Base-by-base conservation (phyloP, 2,329 filamentous ascomycete species). In the Fusarium abutilonis region DNA sequence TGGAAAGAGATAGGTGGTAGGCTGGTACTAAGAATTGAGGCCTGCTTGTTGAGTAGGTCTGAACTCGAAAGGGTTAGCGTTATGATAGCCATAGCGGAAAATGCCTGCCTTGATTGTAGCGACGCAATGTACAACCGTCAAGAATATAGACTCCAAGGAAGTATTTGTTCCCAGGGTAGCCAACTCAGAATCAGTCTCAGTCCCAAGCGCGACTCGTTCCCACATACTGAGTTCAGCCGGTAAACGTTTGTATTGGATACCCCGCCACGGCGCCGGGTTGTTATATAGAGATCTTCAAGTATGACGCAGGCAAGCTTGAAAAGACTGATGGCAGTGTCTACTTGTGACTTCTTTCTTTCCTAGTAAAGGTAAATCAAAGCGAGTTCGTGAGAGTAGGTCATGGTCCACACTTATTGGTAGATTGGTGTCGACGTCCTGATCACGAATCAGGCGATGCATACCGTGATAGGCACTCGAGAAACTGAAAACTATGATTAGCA, bases 361-460 rank as follows among this genome's bases (percentile, higher is more conserved):
- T 1, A 68, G 70, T 6, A 71, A 21, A 15, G 69, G 69, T 14
- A 71, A 72, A 1, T 63, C 51, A 11, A 70, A 55, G 6, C 64
- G 60, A 7, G 67, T 60, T 13, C 59, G 52, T 3, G 68, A 67
- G 3, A 72, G 28, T 1, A 70, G 66, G 15, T 69, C 66, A 34
- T 70, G 65, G 15, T 71, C 67, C 3, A 71, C 55, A 11, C 66
- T 56, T 11, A 58, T 69, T 5, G 69, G 68, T 2, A 68, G 50
- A 31, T 71, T 68, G 0, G 68, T 68, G 23, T 71, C 68, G 4
- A 71, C 69, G 14, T 71, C 69, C 35, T 69, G 65, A 17, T 71
- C 66, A 6, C 67, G 63, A 31, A 71, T 71, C 2, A 71, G 54
- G 7, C 69, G 69, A 11, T 67, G 68, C 59, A 71, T 66, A 1